Percentiles rank a stretch among this genome's conserved stretches.
Conservation (phyloP, 441 rosid species). For the Pelargonium cotyledonis region DNA sequence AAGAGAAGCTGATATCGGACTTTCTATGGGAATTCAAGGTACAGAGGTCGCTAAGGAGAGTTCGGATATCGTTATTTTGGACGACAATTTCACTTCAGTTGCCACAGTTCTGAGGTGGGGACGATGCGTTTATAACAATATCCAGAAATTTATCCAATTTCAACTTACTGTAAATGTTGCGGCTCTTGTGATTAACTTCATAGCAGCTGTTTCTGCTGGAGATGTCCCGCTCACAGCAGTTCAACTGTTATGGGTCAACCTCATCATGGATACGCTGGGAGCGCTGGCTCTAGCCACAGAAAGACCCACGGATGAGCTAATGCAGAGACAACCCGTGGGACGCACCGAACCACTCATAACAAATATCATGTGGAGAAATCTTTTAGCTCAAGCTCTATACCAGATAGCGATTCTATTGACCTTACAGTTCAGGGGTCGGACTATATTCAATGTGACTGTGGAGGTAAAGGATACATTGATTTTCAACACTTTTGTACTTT, state of each 20-base stretch:
- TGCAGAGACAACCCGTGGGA: conserved; percentile 56
- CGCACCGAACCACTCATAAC: conserved; percentile 27
- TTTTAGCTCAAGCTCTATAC: neutral
- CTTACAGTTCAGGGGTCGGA: neutral
- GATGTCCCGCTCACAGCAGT: conserved; percentile 71
- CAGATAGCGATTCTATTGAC: neutral
- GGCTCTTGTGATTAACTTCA: conserved; percentile 65
- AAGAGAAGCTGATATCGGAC: conserved; percentile 74
- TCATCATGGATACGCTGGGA: conserved; percentile 81
- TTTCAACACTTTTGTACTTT: conserved; percentile 6
- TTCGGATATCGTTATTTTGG: conserved; percentile 70
- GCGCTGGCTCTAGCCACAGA: conserved; percentile 85
- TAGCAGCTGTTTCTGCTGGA: conserved; percentile 70
- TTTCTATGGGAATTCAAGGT: conserved; percentile 80
- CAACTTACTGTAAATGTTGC: conserved; percentile 78
- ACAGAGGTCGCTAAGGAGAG: conserved; percentile 80
- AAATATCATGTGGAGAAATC: neutral
- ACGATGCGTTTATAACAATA: conserved; percentile 55
- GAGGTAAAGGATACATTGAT: conserved; percentile 21
- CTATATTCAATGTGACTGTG: conserved; percentile 10
- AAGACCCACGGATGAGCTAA: conserved; percentile 61
- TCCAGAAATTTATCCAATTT: conserved; percentile 71
- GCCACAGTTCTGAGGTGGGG: conserved; percentile 67
- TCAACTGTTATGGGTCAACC: conserved; percentile 76
- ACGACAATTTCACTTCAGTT: conserved; percentile 63